Evolutionary conservation across 2,329 filamentous ascomycete genomes (phyloP), one percentile per base, ranked within the genome.

Genomic region (Colletotrichum sp.): DNA sequence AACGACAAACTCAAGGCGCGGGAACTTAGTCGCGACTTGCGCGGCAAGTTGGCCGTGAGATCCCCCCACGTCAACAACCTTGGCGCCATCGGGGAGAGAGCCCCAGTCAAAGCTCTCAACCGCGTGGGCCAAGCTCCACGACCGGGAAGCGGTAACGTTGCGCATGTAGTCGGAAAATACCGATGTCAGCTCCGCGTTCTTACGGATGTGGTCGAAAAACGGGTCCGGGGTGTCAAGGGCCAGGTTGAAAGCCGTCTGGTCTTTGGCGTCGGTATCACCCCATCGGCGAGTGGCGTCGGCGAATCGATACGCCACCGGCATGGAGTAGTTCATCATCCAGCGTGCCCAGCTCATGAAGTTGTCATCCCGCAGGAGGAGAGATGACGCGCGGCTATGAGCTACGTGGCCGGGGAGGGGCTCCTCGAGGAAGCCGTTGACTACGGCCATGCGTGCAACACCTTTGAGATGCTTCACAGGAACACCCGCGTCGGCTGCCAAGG

Each of bases 401-500:
- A 87, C 66, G 5, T 70, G n/a, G 14, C 73, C 75, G 9, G 81
- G 74, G 9, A 71, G 7, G n/a, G 69, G 80, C 67, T 87, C 85
- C 18, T 69, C 58, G 26, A 87, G 80, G 6, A 87, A 70, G 0
- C 78, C 76, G 48, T 77, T 79, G 1, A 82, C 83, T 78, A 86
- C 86, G 2, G 83, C 84, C 81, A 86, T 85, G 3, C 85, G 83
- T 5, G 80, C 70, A 8, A 84, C 77, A 21, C 76, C 71, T 38
- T 79, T 78, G 18, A 81, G 76, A 18, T 77, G 78, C 16, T 70
- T 67, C 16, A 77, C 73, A 2, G 80, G 77, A 3, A 81, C 69
- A 5, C 74, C 74, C 4, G 78, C 77, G 9, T 69, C 21, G 4
- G 32, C 56, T 12, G 79, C 77, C 4, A 80, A 24, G 3, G 71